These are phyloP conservation scores for Wallacemonas sp. DNA, from an alignment of 208 protist species.

Conservation along the genomic window DNA sequence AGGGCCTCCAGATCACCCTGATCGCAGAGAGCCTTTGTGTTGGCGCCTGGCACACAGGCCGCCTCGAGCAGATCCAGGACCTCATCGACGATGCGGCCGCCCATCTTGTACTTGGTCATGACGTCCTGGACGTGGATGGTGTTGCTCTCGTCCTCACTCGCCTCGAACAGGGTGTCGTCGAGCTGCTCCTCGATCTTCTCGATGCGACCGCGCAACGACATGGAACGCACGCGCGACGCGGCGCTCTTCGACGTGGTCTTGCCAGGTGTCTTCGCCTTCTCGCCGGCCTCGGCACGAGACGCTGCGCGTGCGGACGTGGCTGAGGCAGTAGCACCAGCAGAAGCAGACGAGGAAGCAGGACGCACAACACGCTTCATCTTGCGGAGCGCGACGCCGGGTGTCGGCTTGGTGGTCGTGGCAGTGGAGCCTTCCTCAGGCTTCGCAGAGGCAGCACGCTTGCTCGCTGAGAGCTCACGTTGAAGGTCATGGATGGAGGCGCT, in stretches of 20 bases:
- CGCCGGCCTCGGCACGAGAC: neutral
- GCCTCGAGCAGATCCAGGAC: constrained; percentile 82
- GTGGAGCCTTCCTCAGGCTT: neutral
- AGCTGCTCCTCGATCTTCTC: constrained; percentile 56
- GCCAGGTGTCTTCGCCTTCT: neutral
- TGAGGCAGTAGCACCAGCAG: constrained; percentile 11
- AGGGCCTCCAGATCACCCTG: constrained; percentile 59
- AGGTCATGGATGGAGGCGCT: constrained; percentile 50
- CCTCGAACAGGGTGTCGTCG: constrained; percentile 44
- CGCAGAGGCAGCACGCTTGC: neutral
- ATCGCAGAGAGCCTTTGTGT: constrained; percentile 72
- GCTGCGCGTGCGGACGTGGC: constrained; percentile 6
- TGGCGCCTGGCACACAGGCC: constrained; percentile 70
- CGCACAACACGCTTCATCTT: constrained; percentile 27
- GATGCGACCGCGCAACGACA: constrained; percentile 56
- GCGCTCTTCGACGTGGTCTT: neutral
- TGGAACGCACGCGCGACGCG: constrained; percentile 10
- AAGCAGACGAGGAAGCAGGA: constrained; percentile 17
- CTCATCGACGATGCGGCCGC: constrained; percentile 90
- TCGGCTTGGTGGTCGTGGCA: neutral
- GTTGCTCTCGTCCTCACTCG: constrained; percentile 68
- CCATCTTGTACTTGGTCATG: constrained; percentile 96
- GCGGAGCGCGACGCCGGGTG: constrained; percentile 10
- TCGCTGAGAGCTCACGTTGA: constrained; percentile 28
- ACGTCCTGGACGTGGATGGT: constrained; percentile 88